Base-by-base conservation (phyloP, 2,329 filamentous ascomycete genomes). In the Nannizziopsis arthrosporioides region DNA sequence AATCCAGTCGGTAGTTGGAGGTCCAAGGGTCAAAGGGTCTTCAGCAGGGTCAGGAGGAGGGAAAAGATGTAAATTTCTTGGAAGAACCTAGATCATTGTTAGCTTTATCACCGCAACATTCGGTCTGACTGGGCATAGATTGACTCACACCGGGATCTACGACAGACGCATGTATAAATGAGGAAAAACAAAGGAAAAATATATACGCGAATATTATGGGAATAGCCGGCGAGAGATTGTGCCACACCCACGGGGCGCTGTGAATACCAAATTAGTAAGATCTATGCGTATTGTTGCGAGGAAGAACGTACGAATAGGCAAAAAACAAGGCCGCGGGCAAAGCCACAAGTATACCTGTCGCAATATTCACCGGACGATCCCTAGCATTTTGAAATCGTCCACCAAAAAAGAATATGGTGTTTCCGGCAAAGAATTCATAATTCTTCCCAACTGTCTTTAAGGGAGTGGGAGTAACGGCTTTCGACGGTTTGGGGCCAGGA, bases 371-470 rank as follows among this genome's bases (percentile, higher is more conserved):
- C 1, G 92, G 92, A 54, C 82, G 78, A 57, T 93, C 84, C 56
- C 80, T 79, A 32, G 92, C 84, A 65, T 96, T 95, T 61, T 95
- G 86, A 51, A 92, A 73, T 51, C 92, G 78, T 6, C 92, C 92
- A 31, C 85, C 84, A 51, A 85, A 74, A 63, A 81, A 94, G 62
- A 98, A 98, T 18, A 88, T 73, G 0, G 87, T 94, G 61, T 96
- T 98, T 40, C 92, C 92, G 39, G 85, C 78, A 59, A 95, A 96
- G 64, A 94, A 94, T 63, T 96, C 80, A 66, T 90, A 84, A 58
- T 95, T 94, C 55, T 76, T 82, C 44, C 85, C 81, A 48, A 77
- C 61, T 32, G 72, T 66, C 18, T 63, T 55, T 40, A 68, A 68
- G 4, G 46, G 53, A 14, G 58, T 53, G 14, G 60, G 48, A 19